Percentiles rank a stretch among this genome's conserved stretches.
phyloP scores from a whole-genome alignment of 1,284 basidiomycete genomes.

The Ustilago nuda region DNA sequence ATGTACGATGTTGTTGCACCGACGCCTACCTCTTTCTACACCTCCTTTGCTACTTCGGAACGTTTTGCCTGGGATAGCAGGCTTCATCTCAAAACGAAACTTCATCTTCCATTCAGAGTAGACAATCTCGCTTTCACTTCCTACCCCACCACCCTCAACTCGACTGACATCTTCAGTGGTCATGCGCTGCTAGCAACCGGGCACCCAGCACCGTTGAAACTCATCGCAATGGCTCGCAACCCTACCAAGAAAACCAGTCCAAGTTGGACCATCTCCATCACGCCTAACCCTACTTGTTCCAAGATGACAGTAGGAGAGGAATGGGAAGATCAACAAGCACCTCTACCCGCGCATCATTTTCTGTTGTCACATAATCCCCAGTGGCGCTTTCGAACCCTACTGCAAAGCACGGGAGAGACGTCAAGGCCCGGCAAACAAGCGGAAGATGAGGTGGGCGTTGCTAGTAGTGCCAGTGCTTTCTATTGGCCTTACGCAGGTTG shows the following conservation, averaged over 20 bases:
- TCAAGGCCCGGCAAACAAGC: not conserved
- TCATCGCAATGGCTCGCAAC: constrained; percentile 72
- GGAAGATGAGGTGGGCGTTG: not conserved
- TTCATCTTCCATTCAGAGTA: constrained; percentile 74
- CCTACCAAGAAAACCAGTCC: constrained; percentile 43
- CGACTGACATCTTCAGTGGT: constrained; percentile 3
- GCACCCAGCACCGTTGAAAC: constrained; percentile 75
- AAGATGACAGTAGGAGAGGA: not conserved
- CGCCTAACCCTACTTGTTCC: not conserved
- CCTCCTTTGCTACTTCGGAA: not conserved
- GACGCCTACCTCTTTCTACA: constrained; percentile 54
- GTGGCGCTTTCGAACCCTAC: constrained; percentile 15
- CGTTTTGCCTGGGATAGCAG: not conserved
- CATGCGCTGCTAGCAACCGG: constrained; percentile 75
- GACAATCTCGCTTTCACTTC: constrained; percentile 76
- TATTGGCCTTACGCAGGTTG: not conserved
- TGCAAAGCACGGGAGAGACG: constrained; percentile 12
- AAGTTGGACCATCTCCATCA: constrained; percentile 29
- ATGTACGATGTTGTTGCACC: constrained; percentile 71
- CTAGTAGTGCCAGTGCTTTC: constrained; percentile 17
- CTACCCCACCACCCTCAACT: not conserved
- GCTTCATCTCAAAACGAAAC: constrained; percentile 69
- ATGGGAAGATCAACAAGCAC: constrained; percentile 20
- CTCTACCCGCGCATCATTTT: constrained; percentile 19
- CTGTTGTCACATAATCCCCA: constrained; percentile 11